Evolutionary conservation across 2,329 filamentous ascomycete species (phyloP).

Genomic region (Penicillium sp.): DNA sequence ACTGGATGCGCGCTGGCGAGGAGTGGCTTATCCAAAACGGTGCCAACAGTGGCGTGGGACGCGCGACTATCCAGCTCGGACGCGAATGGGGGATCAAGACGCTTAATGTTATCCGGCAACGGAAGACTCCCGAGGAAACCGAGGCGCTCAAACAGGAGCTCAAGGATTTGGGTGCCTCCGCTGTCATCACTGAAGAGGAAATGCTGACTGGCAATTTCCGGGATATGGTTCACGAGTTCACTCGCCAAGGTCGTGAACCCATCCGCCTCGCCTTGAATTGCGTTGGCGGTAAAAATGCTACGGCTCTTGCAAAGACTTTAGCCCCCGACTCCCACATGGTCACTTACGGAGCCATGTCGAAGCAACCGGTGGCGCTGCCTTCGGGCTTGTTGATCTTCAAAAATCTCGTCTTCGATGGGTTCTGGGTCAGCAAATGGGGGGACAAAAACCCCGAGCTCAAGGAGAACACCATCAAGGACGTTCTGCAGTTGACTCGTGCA

Average conservation of each 20-base stretch:
- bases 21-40: slow-evolving; percentile 98
- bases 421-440: slow-evolving; percentile 92
- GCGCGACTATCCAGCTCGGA: slow-evolving; percentile 85
- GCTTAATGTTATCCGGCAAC: slow-evolving; percentile 81
- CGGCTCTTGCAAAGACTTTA: slow-evolving; percentile 72
- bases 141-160: slow-evolving; percentile 62
- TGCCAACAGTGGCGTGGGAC: slow-evolving; percentile 87
- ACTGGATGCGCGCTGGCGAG: slow-evolving; percentile 58
- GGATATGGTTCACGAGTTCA: slow-evolving; percentile 62
- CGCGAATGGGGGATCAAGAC: slow-evolving; percentile 82
- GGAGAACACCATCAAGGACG: slow-evolving; percentile 76
- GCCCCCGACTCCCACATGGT: slow-evolving; percentile 70
- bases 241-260: slow-evolving; percentile 66
- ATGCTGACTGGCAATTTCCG: slow-evolving; percentile 46
- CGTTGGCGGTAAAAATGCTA: slow-evolving; percentile 83
- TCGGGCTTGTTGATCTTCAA: slow-evolving; percentile 90
- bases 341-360: slow-evolving; percentile 94
- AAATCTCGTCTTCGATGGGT: slow-evolving; percentile 82
- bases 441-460: slow-evolving; percentile 71
- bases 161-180: slow-evolving; percentile 59
- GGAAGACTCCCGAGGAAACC: slow-evolving; percentile 63
- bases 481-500: slow-evolving; percentile 69
- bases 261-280: slow-evolving; percentile 85
- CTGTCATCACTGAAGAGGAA: slow-evolving; percentile 62
- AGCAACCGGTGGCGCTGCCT: slow-evolving; percentile 76